These are phyloP conservation scores for Geotrichum australiense DNA, from an alignment of 1,139 yeast species.

Conservation along the genomic window DNA sequence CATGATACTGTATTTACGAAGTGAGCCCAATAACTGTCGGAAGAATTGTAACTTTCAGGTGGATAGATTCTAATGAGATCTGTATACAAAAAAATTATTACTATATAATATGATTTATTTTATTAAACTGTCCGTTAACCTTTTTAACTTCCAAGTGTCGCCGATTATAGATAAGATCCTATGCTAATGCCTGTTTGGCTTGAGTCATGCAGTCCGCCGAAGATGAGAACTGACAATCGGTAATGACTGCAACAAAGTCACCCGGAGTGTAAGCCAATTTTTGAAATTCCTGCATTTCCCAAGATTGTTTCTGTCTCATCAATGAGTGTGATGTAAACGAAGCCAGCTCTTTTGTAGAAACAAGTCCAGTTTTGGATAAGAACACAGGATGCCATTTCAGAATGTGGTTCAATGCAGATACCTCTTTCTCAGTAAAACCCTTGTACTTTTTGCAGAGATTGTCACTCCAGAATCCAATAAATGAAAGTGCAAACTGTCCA, in stretches of 20 bases:
- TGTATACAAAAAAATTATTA: no score
- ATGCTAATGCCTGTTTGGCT: neutral
- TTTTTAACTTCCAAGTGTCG: neutral
- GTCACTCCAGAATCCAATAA: conserved; percentile 72
- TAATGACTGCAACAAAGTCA: conserved; percentile 6
- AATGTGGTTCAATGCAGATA: conserved; percentile 68
- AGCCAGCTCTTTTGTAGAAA: conserved; percentile 54
- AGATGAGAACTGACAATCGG: conserved; percentile 4
- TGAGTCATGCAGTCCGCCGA: conserved; percentile 4
- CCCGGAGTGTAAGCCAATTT: neutral
- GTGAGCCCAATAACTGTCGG: no score
- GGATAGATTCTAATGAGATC: no score
- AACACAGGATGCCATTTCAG: conserved; percentile 90
- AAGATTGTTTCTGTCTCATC: neutral
- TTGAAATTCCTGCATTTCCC: neutral
- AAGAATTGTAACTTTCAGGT: no score
- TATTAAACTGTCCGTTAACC: no score
- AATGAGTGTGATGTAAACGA: conserved; percentile 27
- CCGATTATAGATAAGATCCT: neutral
- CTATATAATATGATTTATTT: no score
- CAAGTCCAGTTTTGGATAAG: conserved; percentile 62
- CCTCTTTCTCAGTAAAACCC: conserved; percentile 50
- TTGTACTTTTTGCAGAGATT: conserved; percentile 58
- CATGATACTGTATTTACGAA: no score
- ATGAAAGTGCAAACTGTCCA: conserved; percentile 45